Evolutionary conservation across 805 yeast species (phyloP).

Genomic region (Candida mattraensis): DNA sequence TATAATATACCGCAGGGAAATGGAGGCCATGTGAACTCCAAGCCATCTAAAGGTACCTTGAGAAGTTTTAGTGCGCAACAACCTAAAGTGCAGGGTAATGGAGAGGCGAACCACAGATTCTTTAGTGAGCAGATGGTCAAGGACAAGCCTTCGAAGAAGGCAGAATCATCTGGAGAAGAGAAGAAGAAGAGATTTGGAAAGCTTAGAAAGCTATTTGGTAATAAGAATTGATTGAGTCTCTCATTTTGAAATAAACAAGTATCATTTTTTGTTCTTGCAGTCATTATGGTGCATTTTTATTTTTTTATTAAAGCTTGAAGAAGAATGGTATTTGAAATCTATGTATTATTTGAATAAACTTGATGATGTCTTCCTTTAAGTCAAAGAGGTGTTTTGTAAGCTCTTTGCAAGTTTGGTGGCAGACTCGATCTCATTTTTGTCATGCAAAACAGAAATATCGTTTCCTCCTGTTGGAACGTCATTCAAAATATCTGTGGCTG

Average conservation of each 20-base stretch:
- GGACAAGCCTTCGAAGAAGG: constrained; percentile 1
- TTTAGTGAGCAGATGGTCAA: constrained; percentile 28
- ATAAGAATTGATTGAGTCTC: constrained; percentile 12
- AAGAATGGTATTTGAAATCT: too few species aligned
- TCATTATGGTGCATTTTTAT: too few species aligned
- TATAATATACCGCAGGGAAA: constrained; percentile 15
- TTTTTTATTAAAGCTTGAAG: too few species aligned
- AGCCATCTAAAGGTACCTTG: constrained; percentile 21
- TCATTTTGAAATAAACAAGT: too few species aligned
- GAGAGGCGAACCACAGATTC: constrained; percentile 19
- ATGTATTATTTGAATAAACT: too few species aligned
- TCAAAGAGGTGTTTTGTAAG: too few species aligned
- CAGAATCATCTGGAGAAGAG: constrained; percentile 19
- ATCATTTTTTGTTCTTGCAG: too few species aligned
- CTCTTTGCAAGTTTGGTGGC: constrained; percentile 17
- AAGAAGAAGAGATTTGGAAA: constrained; percentile 36
- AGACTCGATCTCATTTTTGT: constrained; percentile 13
- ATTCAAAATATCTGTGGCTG: constrained; percentile 22
- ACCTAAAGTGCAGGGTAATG: constrained; percentile 8
- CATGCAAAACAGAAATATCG: constrained; percentile 24
- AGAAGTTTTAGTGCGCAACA: constrained; percentile 29
- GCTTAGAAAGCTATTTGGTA: constrained; percentile 37
- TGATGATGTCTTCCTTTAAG: too few species aligned
- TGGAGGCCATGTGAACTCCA: constrained; percentile 10
- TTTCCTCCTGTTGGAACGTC: constrained; percentile 25